Base-by-base conservation (phyloP, 2,329 filamentous ascomycete species). In the Macrophomina pseudophaseolina region DNA sequence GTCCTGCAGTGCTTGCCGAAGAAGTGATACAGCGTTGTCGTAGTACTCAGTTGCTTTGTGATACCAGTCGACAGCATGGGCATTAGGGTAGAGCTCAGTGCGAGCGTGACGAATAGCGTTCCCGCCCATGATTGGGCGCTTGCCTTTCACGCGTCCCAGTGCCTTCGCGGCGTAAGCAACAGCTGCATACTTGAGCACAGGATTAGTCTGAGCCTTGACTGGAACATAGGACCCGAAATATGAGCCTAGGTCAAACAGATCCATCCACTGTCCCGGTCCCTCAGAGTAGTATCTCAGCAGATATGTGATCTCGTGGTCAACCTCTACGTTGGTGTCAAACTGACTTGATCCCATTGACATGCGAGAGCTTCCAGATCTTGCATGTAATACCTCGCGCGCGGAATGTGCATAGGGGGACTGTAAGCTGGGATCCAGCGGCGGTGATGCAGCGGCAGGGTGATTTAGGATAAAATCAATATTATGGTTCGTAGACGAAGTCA, bases 81-180 rank as follows among this genome's bases (percentile, higher is more conserved):
- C 74, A 59, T 84, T 82, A 16, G 84, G 82, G 69, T 84, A 85
- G 2, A 81, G 72, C 71, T 88, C 84, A 77, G 85, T 86, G 2
- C 79, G 79, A 12, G 85, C 81, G 70, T 84, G 85, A 49, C 73
- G 77, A 40, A 78, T 76, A 8, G 74, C 80, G 74, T 82, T 81
- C 5, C 82, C 83, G 53, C 84, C 82, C 66, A 83, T 76, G 42
- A 82, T 76, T 4, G 84, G 81, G 68, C 86, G 87, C 35, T 75
- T 76, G 2, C 84, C 84, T 69, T 83, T 81, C 7, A 87, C 83
- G 48, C 84, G 82, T 18, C 84, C 83, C 18, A 88, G 79, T 69
- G 88, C 85, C 72, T 89, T 90, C 12, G 87, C 87, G 5, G 87
- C 84, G 68, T 87, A 87, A 28, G 87, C 86, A 68, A 87, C 86